Percentiles rank a stretch among this genome's conserved stretches.
Conservation (phyloP, 2,329 filamentous ascomycete species). For the Exophiala viscosa region DNA sequence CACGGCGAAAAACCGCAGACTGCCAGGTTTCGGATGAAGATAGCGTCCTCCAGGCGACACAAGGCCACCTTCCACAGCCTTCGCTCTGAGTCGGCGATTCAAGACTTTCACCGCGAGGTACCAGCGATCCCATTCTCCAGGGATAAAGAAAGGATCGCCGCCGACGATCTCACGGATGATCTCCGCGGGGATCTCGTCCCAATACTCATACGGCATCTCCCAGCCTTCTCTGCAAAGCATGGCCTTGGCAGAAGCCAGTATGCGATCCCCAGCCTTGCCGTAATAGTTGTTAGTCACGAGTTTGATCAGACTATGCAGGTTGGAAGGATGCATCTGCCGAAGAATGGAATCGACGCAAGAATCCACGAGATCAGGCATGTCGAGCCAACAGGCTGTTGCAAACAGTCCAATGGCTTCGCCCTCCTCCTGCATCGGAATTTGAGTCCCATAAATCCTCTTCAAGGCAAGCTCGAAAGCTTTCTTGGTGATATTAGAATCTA, state of each 20-base stretch:
- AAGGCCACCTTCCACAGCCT: conserved; percentile 48
- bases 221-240: conserved; percentile 57
- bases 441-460: conserved; percentile 52
- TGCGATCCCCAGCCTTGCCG: conserved; percentile 52
- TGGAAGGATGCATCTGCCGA: conserved; percentile 52
- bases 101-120: conserved; percentile 53
- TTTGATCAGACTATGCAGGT: conserved; percentile 48
- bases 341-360: conserved; percentile 53
- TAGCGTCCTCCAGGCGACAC: conserved; percentile 42
- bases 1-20: conserved; percentile 48
- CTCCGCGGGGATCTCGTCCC: conserved; percentile 57
- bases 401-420: conserved; percentile 53
- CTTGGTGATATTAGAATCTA: conserved; percentile 53
- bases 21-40: conserved; percentile 46
- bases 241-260: conserved; percentile 55
- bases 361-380: conserved; percentile 56
- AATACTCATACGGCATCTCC: conserved; percentile 50
- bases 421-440: conserved; percentile 48
- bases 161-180: conserved; percentile 57
- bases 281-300: conserved; percentile 56
- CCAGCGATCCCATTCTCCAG: conserved; percentile 58
- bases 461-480: conserved; percentile 53
- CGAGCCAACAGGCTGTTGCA: conserved; percentile 56
- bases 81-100: conserved; percentile 47
- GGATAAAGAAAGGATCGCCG: conserved; percentile 57